Evolutionary conservation across 2,329 filamentous ascomycete species (phyloP).

Genomic region (Fusarium nelsonii): DNA sequence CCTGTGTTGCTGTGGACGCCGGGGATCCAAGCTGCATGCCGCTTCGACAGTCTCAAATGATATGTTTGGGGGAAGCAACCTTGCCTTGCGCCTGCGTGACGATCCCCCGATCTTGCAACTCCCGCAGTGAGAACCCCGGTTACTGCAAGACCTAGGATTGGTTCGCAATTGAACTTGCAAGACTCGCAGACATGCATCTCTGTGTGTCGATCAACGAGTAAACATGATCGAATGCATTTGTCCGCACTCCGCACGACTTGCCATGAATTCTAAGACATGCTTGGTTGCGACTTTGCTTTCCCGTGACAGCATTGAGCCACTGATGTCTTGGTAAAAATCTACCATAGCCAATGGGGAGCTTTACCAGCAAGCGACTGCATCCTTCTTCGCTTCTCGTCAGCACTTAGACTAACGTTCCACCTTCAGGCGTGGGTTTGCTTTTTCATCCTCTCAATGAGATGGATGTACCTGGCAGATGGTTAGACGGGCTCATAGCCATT

Average conservation of each 20-base stretch:
- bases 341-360: background rate
- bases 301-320: constrained; percentile 4
- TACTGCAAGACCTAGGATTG: constrained; percentile 23
- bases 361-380: background rate
- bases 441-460: constrained; percentile 23
- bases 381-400: constrained; percentile 14
- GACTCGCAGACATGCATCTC: constrained; percentile 17
- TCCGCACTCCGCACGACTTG: constrained; percentile 18
- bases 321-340: constrained; percentile 1
- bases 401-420: constrained; percentile 38
- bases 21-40: constrained; percentile 42
- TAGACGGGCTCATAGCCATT: constrained; percentile 27
- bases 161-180: constrained; percentile 26
- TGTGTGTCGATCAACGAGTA: constrained; percentile 29
- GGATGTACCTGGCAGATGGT: constrained; percentile 23
- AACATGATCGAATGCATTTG: constrained; percentile 24
- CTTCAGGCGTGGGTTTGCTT: constrained; percentile 31
- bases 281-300: constrained; percentile 11
- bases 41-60: constrained; percentile 31
- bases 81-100: constrained; percentile 40
- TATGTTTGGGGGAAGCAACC: constrained; percentile 31
- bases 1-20: constrained; percentile 30
- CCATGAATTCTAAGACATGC: constrained; percentile 14
- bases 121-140: constrained; percentile 30
- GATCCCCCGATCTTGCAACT: constrained; percentile 46